These are phyloP conservation scores for Kwoniella shandongensis DNA, from an alignment of 768 basidiomycete species.

Conservation along the genomic window DNA sequence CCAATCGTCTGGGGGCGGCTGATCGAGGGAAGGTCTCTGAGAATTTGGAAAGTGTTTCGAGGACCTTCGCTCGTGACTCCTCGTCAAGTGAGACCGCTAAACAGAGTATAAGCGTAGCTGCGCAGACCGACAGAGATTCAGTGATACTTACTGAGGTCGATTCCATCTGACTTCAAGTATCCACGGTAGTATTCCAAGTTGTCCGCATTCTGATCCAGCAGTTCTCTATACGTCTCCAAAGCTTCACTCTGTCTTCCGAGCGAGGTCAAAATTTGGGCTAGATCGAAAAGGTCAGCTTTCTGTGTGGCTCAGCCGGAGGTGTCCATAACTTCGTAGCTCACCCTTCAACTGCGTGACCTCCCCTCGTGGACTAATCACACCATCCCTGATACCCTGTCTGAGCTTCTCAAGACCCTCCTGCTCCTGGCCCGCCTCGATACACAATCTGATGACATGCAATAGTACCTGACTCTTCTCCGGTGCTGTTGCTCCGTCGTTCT, in stretches of 20 bases:
- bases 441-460: constrained; percentile 44
- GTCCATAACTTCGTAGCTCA: constrained; percentile 28
- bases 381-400: constrained; percentile 35
- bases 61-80: constrained; percentile 60
- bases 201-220: constrained; percentile 85
- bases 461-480: constrained; percentile 48
- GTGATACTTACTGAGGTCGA: constrained; percentile 68
- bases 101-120: neutral
- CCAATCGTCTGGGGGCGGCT: constrained; percentile 69
- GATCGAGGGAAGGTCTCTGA: constrained; percentile 66
- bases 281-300: neutral
- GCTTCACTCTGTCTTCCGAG: constrained; percentile 67
- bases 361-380: constrained; percentile 44
- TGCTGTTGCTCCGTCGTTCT: constrained; percentile 59
- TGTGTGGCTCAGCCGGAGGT: no score
- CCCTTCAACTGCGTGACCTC: constrained; percentile 48
- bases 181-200: constrained; percentile 75
- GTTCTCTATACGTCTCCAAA: constrained; percentile 71
- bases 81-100: constrained; percentile 54
- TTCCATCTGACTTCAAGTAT: constrained; percentile 66
- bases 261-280: constrained; percentile 77
- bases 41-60: constrained; percentile 64
- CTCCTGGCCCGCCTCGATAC: constrained; percentile 41
- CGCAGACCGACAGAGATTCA: no score
- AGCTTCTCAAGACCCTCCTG: constrained; percentile 45